Conservation (phyloP, 179 eudicot genomes). For the Spergularia azorica region DNA sequence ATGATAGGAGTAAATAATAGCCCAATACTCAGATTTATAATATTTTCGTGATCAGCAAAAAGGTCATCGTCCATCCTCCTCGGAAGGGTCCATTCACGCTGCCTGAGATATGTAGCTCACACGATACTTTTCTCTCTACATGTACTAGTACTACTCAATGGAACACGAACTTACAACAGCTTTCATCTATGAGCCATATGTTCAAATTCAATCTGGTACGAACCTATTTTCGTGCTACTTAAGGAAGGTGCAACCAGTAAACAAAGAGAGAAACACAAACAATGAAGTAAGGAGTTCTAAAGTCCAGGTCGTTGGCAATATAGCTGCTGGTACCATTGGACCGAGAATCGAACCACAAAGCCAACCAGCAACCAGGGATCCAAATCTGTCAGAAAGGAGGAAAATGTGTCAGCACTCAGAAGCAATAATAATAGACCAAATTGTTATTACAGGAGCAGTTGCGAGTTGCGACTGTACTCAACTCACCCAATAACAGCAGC, state of each 20-base stretch:
- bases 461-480: neutral
- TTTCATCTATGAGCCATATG: neutral
- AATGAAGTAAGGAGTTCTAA: conserved; percentile 88
- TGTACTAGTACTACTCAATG: too few relatives aligned
- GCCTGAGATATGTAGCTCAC: too few relatives aligned
- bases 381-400: conserved; percentile 55
- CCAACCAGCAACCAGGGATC: conserved; percentile 94
- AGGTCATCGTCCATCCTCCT: too few relatives aligned
- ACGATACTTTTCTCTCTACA: too few relatives aligned
- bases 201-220: conserved; percentile 3
- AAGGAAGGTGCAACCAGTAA: conserved; percentile 86
- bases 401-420: neutral
- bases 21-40: too few relatives aligned
- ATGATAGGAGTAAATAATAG: too few relatives aligned
- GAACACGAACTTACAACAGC: neutral
- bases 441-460: neutral
- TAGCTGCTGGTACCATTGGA: conserved; percentile 66
- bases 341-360: conserved; percentile 78
- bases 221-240: conserved; percentile 40
- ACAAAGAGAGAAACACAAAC: conserved; percentile 64
- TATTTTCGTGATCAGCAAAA: too few relatives aligned
- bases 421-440: neutral
- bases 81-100: too few relatives aligned
- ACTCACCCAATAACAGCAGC: conserved; percentile 79
- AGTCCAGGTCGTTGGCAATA: conserved; percentile 76